Evolutionary conservation across 2,329 filamentous ascomycete species (phyloP), one percentile per base, ranked within the genome.

Genomic region (Onygena corvina): DNA sequence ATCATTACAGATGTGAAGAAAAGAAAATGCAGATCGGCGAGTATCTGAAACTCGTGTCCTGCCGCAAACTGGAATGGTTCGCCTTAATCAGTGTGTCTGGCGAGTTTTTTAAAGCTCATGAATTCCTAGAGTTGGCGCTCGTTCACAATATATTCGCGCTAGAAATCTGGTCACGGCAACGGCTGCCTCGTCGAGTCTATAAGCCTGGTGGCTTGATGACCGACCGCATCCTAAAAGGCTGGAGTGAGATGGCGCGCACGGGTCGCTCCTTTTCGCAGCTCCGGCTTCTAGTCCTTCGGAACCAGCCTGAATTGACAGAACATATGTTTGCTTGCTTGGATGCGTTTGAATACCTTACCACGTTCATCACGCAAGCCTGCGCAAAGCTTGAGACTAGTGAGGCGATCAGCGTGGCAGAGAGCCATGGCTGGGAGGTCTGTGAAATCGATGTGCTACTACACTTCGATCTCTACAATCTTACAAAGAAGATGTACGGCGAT

Each of bases 131-230:
- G 4, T 57, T 71, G 11, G 58, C 64, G 20, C 60, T 57, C 4
- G 57, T 71, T 25, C 61, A 54, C 30, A 71, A 71, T 50, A 52
- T 72, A 20, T 61, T 64, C 12, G 65, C 65, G 1, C 52, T 72
- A 44, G 66, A 71, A 42, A 54, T 69, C 23, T 52, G 55, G 20
- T 58, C 52, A 36, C 57, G 61, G 8, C 51, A 52, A 4, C 53
- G 56, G 16, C 14, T 9, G 12, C 16, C 20, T 2, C 4, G 36
- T 30, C 8, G 25, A 9, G 18, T 12, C 31, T 56, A 57, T 8
- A 50, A 45, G 42, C 35, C 53, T 4, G 25, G 51, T 25, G 56
- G 58, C 1, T 51, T 54, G 6, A 52, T 71, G 29, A 63, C 61
- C 47, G 65, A 71, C 52, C 61, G 69, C 3, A 58, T 71, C 18